Base-by-base conservation (phyloP, 352 stramenopile species). In the Labyrinthula sp. region DNA sequence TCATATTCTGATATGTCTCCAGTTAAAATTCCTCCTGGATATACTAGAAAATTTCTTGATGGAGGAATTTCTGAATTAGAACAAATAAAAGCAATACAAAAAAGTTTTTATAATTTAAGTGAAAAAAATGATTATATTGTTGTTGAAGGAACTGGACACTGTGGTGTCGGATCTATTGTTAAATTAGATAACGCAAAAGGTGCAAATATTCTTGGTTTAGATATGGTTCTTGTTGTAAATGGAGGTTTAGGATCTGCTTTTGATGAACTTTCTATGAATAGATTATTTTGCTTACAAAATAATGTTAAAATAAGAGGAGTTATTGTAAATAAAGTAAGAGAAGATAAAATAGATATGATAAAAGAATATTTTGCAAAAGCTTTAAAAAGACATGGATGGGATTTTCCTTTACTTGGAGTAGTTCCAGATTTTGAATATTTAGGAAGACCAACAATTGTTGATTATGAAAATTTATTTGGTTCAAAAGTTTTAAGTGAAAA, bases 191-290 rank as follows among this genome's bases (percentile, higher is more conserved):
- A 49, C 41, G 41, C 41, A 8, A 21, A 23, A 18, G 41, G 43
- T 12, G 41, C 41, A 6, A 23, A 23, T 36, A 18, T 23, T 18
- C 41, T 49, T 20, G 41, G 41, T 26, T 7, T 47, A 0, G 30
- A 30, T 23, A 49, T 49, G n/a, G 41, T 49, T 6, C 41, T 49
- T 17, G 41, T 49, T 18, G 23, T 49, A 21, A 49, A 49, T 26
- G 41, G 41, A 18, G 41, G 41, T 23, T 48, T 49, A 22, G 41
- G 41, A 22, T 34, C 28, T 23, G 47, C 41, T 1, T 36, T 49
- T 21, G 41, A 49, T 36, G 21, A 49, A 24, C 47, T 49, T 17
- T 47, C 33, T 26, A 30, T 49, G 30, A 49, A 49, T 36, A 49
- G 33, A 12, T 30, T 23, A 21, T 49, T 49, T 30, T 49, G 41